Evolutionary conservation across 1,139 yeast genomes (phyloP), one percentile per base, ranked within the genome.

Genomic region (Blastobotrys serpentis): DNA sequence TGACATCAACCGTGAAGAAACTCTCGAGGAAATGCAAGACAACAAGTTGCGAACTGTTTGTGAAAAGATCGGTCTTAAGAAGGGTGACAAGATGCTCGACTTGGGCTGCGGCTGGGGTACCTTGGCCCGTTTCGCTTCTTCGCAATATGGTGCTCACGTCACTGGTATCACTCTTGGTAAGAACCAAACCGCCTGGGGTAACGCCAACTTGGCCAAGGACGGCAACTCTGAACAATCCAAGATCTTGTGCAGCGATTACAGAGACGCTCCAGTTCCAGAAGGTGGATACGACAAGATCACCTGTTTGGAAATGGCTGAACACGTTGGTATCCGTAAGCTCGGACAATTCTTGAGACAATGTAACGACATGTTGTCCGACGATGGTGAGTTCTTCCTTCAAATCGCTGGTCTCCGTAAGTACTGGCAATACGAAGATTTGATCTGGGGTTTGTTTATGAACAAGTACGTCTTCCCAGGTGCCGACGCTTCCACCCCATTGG

Each of bases 21-120:
- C 94, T 46, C 77, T 88, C 59, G 97, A 88, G 71, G 79, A 87
- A 71, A 67, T 89, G 63, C 96, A 89, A 73, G 97, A 88, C 71
- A 88, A 88, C 76, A 88, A 89, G 73, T 76, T 88, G 67, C 84
- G 85, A 62, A 73, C 84, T 62, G 95, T 88, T 50, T 90, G 95
- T 65, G 95, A 86, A 69, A 88, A 89, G 74, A 83, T 87, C 57
- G 86, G 78, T 55, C 76, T 88, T 62, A 66, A 81, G 63, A 64
- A 79, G 60, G 94, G 86, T 57, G 96, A 88, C 56, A 73, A 73
- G 48, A 75, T 87, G 65, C 79, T 88, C 57, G 97, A 88, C 66
- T 74, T 88, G 55, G 96, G 96, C 52, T 88, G 96, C 72, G 96
- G 97, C 57, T 88, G 97, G 97, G 97, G 97, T 66, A 86, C 96